phyloP scores from a whole-genome alignment of 345 rosid species.

The Ricinus communis region DNA sequence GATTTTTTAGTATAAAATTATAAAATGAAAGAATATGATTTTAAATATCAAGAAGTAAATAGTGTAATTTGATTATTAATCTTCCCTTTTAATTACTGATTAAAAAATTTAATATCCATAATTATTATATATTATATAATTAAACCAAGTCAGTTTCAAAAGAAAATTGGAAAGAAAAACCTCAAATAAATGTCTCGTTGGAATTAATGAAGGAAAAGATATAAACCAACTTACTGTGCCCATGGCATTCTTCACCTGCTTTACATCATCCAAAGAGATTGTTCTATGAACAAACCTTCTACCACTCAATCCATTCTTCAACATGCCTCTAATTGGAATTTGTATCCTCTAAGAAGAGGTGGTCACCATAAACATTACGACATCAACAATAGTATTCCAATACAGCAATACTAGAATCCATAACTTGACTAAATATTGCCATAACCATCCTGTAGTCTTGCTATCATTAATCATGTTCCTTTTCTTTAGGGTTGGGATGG shows the following conservation, averaged over 20 bases:
- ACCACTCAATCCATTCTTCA: constrained; percentile 7
- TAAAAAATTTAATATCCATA: too few species aligned
- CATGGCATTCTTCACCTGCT: constrained; percentile 41
- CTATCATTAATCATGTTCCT: not conserved
- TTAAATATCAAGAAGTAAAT: too few species aligned
- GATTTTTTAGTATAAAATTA: too few species aligned
- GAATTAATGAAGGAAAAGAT: too few species aligned
- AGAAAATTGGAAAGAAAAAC: too few species aligned
- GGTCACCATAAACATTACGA: constrained; percentile 37
- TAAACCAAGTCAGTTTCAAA: too few species aligned
- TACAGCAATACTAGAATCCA: constrained; percentile 11
- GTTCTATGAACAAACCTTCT: constrained; percentile 32
- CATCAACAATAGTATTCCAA: constrained; percentile 30
- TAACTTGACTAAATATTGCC: not conserved
- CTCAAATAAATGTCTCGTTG: too few species aligned
- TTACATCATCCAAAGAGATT: constrained; percentile 36
- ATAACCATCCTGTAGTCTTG: not conserved
- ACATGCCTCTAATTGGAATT: constrained; percentile 49
- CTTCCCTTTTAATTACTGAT: too few species aligned
- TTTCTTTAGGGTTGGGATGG: constrained; percentile 25
- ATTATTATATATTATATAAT: too few species aligned
- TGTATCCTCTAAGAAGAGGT: constrained; percentile 47
- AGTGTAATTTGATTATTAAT: too few species aligned
- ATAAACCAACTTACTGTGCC: constrained; percentile 23
- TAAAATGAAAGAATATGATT: too few species aligned